A percentile compares a stretch with the other conserved stretches of the same genome.
Conservation (phyloP, 345 rosid genomes). For the Populus pruinosa region DNA sequence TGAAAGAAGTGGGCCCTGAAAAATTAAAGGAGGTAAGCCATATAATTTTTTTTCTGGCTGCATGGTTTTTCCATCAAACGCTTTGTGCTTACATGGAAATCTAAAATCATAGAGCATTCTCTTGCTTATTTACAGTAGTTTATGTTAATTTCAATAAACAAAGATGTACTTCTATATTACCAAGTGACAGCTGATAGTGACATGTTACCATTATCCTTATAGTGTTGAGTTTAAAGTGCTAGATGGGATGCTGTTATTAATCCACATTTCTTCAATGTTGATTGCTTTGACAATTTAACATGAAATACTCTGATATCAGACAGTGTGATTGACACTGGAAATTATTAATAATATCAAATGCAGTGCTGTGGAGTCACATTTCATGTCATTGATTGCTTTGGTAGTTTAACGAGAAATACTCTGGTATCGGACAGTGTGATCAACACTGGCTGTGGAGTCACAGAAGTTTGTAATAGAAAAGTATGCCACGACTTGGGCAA, state of each 20-base stretch:
- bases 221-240: background rate
- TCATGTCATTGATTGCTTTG: background rate
- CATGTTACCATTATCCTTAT: no score
- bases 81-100: no score
- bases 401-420: background rate
- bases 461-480: background rate
- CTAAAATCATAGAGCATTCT: no score
- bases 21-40: no score
- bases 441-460: background rate
- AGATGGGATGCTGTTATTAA: background rate
- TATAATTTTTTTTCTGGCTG: no score
- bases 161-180: no score
- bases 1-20: constrained; percentile 73
- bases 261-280: background rate
- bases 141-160: no score
- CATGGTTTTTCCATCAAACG: no score
- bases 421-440: background rate
- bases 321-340: background rate
- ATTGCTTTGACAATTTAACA: background rate
- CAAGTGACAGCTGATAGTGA: no score
- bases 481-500: background rate
- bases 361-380: background rate
- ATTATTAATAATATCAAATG: background rate
- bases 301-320: background rate
- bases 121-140: no score